A percentile compares a stretch with the other conserved stretches of the same genome.
Evolutionary conservation across 768 basidiomycete species (phyloP).

Genomic region (Lactifluus pinguis): DNA sequence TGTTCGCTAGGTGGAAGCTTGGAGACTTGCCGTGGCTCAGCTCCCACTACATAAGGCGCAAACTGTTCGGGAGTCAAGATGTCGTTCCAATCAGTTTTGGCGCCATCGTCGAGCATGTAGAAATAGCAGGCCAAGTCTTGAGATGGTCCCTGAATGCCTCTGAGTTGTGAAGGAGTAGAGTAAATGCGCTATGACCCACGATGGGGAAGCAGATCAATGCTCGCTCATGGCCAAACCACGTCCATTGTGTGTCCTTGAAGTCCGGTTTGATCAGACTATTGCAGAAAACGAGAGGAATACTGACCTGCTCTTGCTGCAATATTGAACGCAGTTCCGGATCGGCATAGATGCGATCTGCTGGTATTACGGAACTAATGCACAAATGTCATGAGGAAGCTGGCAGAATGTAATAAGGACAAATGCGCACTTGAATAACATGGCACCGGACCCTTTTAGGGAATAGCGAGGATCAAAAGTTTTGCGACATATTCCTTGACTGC

Average conservation of each 20-base stretch:
- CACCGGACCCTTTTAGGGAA: slow-evolving; percentile 17
- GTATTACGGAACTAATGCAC: slow-evolving; percentile 13
- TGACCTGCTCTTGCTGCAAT: slow-evolving; percentile 14
- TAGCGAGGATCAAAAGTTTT: slow-evolving; percentile 9
- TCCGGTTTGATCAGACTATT: background rate
- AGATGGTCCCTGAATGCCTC: background rate
- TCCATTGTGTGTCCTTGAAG: slow-evolving; percentile 13
- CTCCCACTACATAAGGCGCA: background rate
- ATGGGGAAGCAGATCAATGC: slow-evolving; percentile 19
- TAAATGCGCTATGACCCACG: background rate
- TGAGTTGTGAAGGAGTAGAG: background rate
- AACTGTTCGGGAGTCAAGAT: slow-evolving; percentile 12
- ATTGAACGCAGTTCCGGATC: slow-evolving; percentile 14
- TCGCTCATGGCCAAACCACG: slow-evolving; percentile 18
- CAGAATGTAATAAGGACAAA: background rate
- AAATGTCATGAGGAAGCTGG: too few relatives aligned
- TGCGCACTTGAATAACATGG: slow-evolving; percentile 26
- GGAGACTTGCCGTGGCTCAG: slow-evolving; percentile 17
- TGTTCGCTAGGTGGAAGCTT: background rate
- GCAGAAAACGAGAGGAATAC: background rate
- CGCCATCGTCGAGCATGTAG: slow-evolving; percentile 20
- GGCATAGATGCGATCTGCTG: slow-evolving; percentile 11
- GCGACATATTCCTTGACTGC: slow-evolving; percentile 23
- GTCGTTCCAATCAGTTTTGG: slow-evolving; percentile 12
- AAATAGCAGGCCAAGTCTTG: slow-evolving; percentile 23